phyloP scores from a whole-genome alignment of 78 protist genomes.

The Carpediemonas membranifera region DNA sequence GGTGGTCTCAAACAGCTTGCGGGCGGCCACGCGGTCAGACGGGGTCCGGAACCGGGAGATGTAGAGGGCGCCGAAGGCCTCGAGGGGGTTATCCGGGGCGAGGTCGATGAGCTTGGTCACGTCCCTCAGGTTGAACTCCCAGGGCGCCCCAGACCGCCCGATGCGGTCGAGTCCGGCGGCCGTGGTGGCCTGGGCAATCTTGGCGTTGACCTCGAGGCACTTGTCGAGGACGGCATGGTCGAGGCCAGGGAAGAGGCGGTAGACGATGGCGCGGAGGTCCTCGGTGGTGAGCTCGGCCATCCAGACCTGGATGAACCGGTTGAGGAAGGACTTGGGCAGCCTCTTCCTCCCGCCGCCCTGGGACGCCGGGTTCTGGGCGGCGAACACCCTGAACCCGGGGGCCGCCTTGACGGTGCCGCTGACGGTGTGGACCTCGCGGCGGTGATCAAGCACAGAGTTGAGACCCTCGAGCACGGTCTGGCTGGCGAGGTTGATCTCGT shows the following conservation, averaged over 20 bases:
- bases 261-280: no score
- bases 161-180: background rate
- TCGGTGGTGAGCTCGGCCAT: background rate
- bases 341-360: slow-evolving; percentile 98
- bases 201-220: slow-evolving; percentile 48
- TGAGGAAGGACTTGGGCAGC: slow-evolving; percentile 92
- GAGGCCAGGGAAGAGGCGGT: no score
- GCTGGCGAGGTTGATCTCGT: slow-evolving; percentile 97
- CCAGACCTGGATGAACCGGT: slow-evolving; percentile 67
- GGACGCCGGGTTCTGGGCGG: slow-evolving; percentile 74
- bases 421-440: slow-evolving; percentile 15
- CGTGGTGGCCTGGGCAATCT: slow-evolving; percentile 40
- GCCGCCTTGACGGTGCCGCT: background rate
- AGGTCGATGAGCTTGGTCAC: slow-evolving; percentile 68
- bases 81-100: background rate
- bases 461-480: slow-evolving; percentile 99
- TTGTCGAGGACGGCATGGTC: no score
- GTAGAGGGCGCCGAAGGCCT: background rate
- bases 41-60: background rate
- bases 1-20: background rate
- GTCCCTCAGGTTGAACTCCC: slow-evolving; percentile 99
- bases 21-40: background rate
- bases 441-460: slow-evolving; percentile 92
- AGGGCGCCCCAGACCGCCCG: slow-evolving; percentile 71
- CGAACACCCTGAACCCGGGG: slow-evolving; percentile 11